A percentile compares a stretch with the other conserved stretches of the same genome.
phyloP scores from a whole-genome alignment of 306 rosid species.

The Castanospermum australe region DNA sequence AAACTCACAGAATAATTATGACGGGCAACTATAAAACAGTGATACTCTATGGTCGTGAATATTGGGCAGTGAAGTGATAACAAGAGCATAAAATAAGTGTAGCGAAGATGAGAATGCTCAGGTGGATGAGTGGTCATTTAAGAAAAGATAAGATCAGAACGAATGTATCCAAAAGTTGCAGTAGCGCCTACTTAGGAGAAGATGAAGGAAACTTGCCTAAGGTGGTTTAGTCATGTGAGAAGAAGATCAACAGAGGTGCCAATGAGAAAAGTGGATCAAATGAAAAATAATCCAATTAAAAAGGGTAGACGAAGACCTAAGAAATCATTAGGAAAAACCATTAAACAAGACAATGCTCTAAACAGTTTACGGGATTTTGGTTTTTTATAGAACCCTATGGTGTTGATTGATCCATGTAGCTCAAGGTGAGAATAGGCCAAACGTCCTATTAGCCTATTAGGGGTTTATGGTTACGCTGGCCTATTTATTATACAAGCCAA shows the following conservation, averaged over 20 bases:
- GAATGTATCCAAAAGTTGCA: neutral
- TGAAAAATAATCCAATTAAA: no score
- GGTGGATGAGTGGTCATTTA: neutral
- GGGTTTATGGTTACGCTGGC: no score
- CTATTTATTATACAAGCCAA: no score
- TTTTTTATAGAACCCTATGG: neutral
- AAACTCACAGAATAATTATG: conserved; percentile 4
- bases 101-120: neutral
- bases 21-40: neutral
- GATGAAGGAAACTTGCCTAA: neutral
- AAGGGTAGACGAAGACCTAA: neutral
- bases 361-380: no score
- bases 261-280: no score
- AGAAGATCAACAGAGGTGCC: neutral
- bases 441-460: no score
- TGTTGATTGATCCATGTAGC: neutral
- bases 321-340: no score
- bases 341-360: no score
- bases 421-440: no score
- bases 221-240: neutral
- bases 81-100: neutral
- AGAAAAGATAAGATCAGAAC: neutral
- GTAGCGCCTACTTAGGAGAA: neutral
- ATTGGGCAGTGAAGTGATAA: neutral
- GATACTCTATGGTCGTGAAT: neutral